Percentiles rank a stretch among this genome's conserved stretches.
These are phyloP conservation scores for Pseudogymnoascus sp. DNA, from an alignment of 2,329 filamentous ascomycete species.

Conservation along the genomic window DNA sequence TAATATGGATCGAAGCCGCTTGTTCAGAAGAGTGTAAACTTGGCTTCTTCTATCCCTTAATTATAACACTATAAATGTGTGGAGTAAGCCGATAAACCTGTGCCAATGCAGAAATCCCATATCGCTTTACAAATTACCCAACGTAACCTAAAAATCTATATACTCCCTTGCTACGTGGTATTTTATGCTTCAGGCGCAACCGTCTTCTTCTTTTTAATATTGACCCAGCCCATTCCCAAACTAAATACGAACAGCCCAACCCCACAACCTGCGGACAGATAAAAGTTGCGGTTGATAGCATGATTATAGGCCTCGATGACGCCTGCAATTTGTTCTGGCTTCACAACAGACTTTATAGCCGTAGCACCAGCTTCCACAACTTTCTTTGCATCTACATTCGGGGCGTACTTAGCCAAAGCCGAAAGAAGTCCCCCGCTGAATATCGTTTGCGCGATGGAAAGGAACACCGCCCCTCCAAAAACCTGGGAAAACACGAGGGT, in stretches of 20 bases:
- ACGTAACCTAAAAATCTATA: neutral
- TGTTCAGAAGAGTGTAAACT: neutral
- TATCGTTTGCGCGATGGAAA: slow-evolving; percentile 24
- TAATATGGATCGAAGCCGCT: neutral
- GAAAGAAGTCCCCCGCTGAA: slow-evolving; percentile 20
- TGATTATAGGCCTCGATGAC: slow-evolving; percentile 35
- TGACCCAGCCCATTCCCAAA: slow-evolving; percentile 38
- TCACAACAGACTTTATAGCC: slow-evolving; percentile 29
- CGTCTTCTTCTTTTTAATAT: slow-evolving; percentile 32
- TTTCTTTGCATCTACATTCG: slow-evolving; percentile 22
- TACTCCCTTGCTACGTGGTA: neutral
- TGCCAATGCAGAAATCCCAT: neutral
- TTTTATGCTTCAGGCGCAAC: neutral
- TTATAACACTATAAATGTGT: neutral
- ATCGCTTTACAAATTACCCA: neutral
- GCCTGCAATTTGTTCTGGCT: slow-evolving; percentile 23
- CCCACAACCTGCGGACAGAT: slow-evolving; percentile 15
- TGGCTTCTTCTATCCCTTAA: neutral
- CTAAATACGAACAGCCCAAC: slow-evolving; percentile 12
- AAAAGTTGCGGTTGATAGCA: slow-evolving; percentile 20
- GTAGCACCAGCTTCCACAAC: slow-evolving; percentile 35
- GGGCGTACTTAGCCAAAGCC: slow-evolving; percentile 27
- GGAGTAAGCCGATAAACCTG: neutral
- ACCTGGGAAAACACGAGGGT: slow-evolving; percentile 28
- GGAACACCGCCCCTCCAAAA: slow-evolving; percentile 26